Percentiles rank a stretch among this genome's conserved stretches.
These are phyloP conservation scores for Botrytis aclada DNA, from an alignment of 2,329 filamentous ascomycete species.

Conservation along the genomic window DNA sequence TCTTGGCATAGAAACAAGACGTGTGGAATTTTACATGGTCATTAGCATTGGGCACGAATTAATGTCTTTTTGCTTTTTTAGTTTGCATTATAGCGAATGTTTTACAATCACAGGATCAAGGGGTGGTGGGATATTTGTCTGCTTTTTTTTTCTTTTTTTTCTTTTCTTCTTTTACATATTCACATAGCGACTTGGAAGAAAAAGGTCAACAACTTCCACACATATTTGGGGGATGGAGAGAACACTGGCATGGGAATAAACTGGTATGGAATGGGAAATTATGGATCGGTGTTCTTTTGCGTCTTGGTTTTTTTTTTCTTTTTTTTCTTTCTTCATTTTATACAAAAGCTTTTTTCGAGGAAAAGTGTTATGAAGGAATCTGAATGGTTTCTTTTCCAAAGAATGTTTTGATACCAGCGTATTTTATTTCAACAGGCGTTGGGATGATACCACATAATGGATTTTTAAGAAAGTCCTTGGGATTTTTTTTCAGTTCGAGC, in stretches of 20 bases:
- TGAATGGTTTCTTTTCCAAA: conserved; percentile 18
- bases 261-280: conserved; percentile 12
- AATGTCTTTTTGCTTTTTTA: conserved; percentile 31
- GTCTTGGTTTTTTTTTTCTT: background rate
- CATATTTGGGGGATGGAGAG: conserved; percentile 10
- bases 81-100: conserved; percentile 25
- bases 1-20: conserved; percentile 33
- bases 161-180: conserved; percentile 14
- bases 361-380: conserved; percentile 25
- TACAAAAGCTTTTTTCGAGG: conserved; percentile 19
- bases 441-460: conserved; percentile 34
- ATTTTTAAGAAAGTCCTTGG: conserved; percentile 8
- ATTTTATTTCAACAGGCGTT: conserved; percentile 27
- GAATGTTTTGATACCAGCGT: conserved; percentile 28
- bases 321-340: background rate
- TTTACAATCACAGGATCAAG: conserved; percentile 10
- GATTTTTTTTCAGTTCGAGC: conserved; percentile 15
- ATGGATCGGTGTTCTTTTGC: conserved; percentile 10
- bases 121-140: conserved; percentile 12
- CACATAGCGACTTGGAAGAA: conserved; percentile 9
- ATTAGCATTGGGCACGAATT: conserved; percentile 27
- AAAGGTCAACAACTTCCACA: background rate
- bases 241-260: conserved; percentile 11
- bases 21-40: conserved; percentile 23
- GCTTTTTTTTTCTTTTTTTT: conserved; percentile 7